Conservation (phyloP, 164 flowering plant genomes). For the Tetracentron sinense region DNA sequence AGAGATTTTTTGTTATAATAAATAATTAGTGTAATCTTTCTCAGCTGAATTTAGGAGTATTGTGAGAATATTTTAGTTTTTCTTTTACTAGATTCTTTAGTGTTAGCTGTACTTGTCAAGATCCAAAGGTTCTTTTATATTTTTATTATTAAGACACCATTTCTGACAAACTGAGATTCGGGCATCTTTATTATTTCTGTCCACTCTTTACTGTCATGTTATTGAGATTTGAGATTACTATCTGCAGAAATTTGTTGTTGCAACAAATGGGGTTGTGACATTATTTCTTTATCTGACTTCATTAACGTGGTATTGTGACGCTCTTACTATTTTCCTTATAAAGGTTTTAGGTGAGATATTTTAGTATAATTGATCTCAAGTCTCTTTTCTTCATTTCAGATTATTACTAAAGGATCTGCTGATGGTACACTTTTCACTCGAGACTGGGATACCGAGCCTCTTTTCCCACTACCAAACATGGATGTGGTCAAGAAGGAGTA, state of each 20-base stretch:
- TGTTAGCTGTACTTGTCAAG: not conserved
- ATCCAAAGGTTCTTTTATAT: too few relatives aligned
- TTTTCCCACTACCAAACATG: constrained; percentile 56
- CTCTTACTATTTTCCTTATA: too few relatives aligned
- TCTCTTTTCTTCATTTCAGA: constrained; percentile 35
- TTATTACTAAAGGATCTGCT: constrained; percentile 71
- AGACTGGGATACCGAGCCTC: constrained; percentile 93
- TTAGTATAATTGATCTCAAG: not conserved
- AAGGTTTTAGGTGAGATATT: not conserved
- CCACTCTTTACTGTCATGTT: not conserved
- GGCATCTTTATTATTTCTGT: not conserved
- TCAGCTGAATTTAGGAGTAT: too few relatives aligned
- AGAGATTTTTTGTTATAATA: too few relatives aligned
- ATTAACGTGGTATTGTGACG: too few relatives aligned
- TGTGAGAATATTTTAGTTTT: too few relatives aligned
- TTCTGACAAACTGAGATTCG: not conserved
- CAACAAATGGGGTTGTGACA: too few relatives aligned
- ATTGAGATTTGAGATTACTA: too few relatives aligned
- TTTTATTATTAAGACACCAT: too few relatives aligned
- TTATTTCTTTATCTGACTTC: too few relatives aligned
- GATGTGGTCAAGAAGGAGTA: constrained; percentile 49
- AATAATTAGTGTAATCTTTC: too few relatives aligned
- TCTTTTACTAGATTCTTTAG: not conserved
- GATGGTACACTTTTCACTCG: constrained; percentile 76
- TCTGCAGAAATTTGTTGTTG: too few relatives aligned